Evolutionary conservation across 108 stramenopile species (phyloP).

Genomic region (Schizochytrium sp.): DNA sequence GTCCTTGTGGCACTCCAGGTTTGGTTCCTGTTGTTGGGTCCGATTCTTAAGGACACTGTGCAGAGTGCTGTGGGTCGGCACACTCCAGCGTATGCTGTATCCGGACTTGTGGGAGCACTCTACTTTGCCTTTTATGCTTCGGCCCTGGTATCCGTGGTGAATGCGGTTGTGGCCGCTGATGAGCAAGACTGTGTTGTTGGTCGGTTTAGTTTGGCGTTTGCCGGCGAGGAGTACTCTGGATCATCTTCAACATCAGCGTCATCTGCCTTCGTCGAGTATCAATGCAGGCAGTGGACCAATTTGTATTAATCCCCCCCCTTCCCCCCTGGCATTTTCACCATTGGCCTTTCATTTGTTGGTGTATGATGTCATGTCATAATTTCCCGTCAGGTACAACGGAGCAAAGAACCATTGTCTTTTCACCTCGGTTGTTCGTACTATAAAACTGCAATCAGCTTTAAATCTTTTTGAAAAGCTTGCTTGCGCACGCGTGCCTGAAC

Average conservation of each 20-base stretch:
- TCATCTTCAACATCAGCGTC: not conserved
- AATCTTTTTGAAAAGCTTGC: too few relatives aligned
- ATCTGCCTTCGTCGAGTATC: not conserved
- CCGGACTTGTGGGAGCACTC: not conserved
- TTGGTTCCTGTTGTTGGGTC: conserved; percentile 27
- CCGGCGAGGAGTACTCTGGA: conserved; percentile 3
- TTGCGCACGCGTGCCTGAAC: too few relatives aligned
- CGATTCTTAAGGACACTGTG: conserved; percentile 8
- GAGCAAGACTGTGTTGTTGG: conserved; percentile 15
- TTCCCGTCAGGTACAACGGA: not conserved
- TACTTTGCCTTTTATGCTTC: conserved; percentile 34
- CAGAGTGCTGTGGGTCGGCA: not conserved
- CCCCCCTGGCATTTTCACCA: not conserved
- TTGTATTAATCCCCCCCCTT: not conserved
- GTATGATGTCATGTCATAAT: not conserved
- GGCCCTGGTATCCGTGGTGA: not conserved
- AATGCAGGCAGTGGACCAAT: conserved; percentile 39
- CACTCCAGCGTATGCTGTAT: not conserved
- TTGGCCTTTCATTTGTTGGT: not conserved
- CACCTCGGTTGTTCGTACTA: too few relatives aligned
- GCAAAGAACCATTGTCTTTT: too few relatives aligned
- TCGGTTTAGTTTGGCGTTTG: conserved; percentile 2
- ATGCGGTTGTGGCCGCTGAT: not conserved
- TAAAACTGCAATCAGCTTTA: too few relatives aligned
- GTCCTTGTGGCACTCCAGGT: conserved; percentile 40